Base-by-base conservation (phyloP, 306 rosid species). In the Styphnolobium japonicum region DNA sequence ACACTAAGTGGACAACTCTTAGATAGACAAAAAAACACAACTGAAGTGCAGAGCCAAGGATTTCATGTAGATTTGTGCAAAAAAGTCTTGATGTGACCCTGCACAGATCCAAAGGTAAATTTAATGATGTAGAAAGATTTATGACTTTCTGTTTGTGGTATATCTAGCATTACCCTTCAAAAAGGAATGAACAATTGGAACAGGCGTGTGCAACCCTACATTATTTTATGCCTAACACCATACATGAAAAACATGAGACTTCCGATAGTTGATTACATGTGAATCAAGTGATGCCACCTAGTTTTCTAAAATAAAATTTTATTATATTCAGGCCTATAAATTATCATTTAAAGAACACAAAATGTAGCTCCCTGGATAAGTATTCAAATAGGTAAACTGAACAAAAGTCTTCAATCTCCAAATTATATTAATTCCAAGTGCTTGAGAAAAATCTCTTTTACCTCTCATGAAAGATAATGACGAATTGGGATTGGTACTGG, bases 381-480 rank as follows among this genome's bases (percentile, higher is more conserved):
- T 27, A 27, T 27, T 27, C 31, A 27, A 27, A 27, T 3, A 3
- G 31, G 31, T 27, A 27, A 27, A 27, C 3, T 27, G 31, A 3
- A 27, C 31, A 27, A 27, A 27, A 27, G 1, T 27, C 31, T 27
- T 27, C 31, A 27, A 27, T 27, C 31, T 27, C 31, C 31, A 27
- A 27, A 27, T 27, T 1, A 27, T 27, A 3, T 1, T 27, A 27
- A 81, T 58, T 71, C 52, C 39, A 63, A 76, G 78, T 48, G 34
- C 15, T 39, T 34, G 8, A 36, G 73, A 63, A 80, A 76, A 57
- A 23, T 25, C 56, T 5, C 39, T 37, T 80, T 75, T 87, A 95
- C 98, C 99, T 90, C 89, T 91, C 96, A 95, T 90, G 90, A 95
- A 95, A 48, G 96, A 87, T 81, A 95, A 86, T 23, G 98, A 91